Conservation (phyloP, 805 yeast species). For the Diddensiella transvaalensis region DNA sequence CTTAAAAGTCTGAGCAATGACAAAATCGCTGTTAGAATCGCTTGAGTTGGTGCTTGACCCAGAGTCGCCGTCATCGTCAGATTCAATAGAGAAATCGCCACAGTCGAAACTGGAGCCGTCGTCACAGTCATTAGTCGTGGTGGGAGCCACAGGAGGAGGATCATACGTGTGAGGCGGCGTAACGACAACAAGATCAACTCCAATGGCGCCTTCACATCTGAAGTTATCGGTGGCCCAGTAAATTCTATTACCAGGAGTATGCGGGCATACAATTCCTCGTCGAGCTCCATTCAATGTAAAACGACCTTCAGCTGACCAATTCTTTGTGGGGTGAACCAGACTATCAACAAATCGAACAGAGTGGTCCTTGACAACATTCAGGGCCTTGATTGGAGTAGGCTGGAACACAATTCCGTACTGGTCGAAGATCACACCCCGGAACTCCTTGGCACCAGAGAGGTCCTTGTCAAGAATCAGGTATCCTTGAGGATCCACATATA, state of each 20-base stretch:
- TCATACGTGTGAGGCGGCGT: background rate
- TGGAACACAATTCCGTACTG: constrained; percentile 27
- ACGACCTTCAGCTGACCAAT: constrained; percentile 20
- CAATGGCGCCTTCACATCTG: constrained; percentile 23
- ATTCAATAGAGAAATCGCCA: background rate
- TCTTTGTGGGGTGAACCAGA: constrained; percentile 23
- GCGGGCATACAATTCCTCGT: constrained; percentile 25
- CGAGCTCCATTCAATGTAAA: constrained; percentile 16
- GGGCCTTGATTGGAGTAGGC: constrained; percentile 27
- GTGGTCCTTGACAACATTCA: constrained; percentile 23
- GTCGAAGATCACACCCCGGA: constrained; percentile 24
- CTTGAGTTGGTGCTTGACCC: no score
- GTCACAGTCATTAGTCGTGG: background rate
- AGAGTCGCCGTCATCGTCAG: background rate
- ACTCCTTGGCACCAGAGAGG: constrained; percentile 21
- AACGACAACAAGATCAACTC: constrained; percentile 19
- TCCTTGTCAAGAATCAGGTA: constrained; percentile 22
- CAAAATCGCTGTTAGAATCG: background rate
- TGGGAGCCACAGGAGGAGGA: background rate
- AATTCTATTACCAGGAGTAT: constrained; percentile 17
- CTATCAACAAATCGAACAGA: constrained; percentile 23
- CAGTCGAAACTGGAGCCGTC: background rate
- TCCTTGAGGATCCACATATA: constrained; percentile 24
- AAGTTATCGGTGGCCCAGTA: constrained; percentile 15
- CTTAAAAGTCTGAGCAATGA: background rate